These are phyloP conservation scores for Zymoseptoria crescenta DNA, from an alignment of 2,329 filamentous ascomycete genomes.

Conservation along the genomic window DNA sequence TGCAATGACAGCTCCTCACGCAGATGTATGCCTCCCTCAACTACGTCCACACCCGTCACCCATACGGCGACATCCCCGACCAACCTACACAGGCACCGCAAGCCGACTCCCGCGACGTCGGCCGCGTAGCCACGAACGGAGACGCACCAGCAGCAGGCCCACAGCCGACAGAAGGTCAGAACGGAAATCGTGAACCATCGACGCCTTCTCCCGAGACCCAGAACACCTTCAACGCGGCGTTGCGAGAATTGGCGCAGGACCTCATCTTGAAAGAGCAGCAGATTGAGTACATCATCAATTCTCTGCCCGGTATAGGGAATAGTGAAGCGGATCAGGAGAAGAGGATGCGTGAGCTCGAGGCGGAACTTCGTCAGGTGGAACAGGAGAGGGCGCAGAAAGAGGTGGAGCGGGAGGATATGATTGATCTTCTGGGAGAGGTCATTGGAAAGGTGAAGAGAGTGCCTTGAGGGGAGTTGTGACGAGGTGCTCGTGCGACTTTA, in stretches of 20 bases:
- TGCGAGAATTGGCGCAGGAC: constrained; percentile 67
- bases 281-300: constrained; percentile 68
- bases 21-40: constrained; percentile 41
- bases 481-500: neutral
- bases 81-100: constrained; percentile 33
- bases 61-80: constrained; percentile 35
- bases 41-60: constrained; percentile 38
- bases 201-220: constrained; percentile 54
- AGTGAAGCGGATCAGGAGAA: constrained; percentile 70
- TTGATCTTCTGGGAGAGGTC: constrained; percentile 41
- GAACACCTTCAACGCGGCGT: constrained; percentile 58
- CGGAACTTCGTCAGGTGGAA: constrained; percentile 37
- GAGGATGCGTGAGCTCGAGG: constrained; percentile 42
- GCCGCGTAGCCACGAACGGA: constrained; percentile 14
- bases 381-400: constrained; percentile 34
- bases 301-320: constrained; percentile 67
- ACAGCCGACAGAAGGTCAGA: constrained; percentile 10
- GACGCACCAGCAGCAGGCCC: constrained; percentile 1
- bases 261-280: constrained; percentile 74
- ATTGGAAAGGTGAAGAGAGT: constrained; percentile 35
- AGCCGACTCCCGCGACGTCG: constrained; percentile 8
- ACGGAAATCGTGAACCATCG: constrained; percentile 11
- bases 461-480: constrained; percentile 13
- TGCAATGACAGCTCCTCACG: constrained; percentile 34
- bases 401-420: constrained; percentile 35